Percentiles rank a stretch among this genome's conserved stretches.
These are phyloP conservation scores for Camelina laxa DNA, from an alignment of 345 rosid genomes.

Conservation along the genomic window DNA sequence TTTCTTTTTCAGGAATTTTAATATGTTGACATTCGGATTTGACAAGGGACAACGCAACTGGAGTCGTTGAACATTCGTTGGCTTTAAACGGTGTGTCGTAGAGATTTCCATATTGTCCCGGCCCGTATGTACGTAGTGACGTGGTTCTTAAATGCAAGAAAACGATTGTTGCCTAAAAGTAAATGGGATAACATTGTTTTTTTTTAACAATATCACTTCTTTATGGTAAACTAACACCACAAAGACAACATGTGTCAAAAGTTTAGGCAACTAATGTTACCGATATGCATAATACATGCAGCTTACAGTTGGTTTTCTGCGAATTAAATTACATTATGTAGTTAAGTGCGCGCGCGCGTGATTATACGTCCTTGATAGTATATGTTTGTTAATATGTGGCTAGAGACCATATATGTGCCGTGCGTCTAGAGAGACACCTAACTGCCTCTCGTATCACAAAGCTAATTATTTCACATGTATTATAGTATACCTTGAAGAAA, in stretches of 20 bases:
- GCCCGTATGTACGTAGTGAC: constrained; percentile 23
- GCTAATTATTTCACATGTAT: neutral
- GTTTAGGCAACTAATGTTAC: neutral
- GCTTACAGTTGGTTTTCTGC: neutral
- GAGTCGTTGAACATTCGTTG: constrained; percentile 36
- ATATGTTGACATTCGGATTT: constrained; percentile 32
- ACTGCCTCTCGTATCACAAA: neutral
- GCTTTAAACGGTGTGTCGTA: constrained; percentile 35
- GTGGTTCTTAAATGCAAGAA: neutral
- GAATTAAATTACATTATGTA: neutral
- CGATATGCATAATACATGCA: neutral
- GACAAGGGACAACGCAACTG: constrained; percentile 31
- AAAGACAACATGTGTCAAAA: neutral
- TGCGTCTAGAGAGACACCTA: neutral
- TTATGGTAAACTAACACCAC: constrained; percentile 6
- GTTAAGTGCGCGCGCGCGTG: neutral
- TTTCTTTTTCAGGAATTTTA: neutral
- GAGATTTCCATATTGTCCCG: constrained; percentile 17
- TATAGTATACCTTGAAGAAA: neutral
- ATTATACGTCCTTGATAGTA: neutral
- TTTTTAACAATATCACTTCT: neutral
- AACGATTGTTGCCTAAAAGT: neutral
- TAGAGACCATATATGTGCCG: neutral
- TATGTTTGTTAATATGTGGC: neutral
- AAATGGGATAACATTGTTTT: neutral